phyloP scores from a whole-genome alignment of 2,329 filamentous ascomycete species.

The Curvularia hawaiiensis region DNA sequence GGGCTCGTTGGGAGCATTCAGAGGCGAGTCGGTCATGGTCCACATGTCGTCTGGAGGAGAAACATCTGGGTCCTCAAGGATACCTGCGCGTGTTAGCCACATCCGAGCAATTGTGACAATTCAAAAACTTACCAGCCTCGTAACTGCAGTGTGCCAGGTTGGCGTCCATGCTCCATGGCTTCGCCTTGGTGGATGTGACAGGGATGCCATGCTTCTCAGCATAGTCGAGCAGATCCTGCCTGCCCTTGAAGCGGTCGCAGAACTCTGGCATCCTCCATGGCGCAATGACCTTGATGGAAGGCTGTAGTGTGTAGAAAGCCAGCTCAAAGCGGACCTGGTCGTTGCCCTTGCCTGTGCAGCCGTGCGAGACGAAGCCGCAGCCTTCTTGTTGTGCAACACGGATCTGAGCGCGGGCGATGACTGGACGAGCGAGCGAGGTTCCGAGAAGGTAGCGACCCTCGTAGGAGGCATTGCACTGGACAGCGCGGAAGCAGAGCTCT shows the following conservation, averaged over 20 bases:
- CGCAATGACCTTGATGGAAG: slow-evolving; percentile 73
- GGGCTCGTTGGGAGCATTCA: slow-evolving; percentile 71
- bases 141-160: slow-evolving; percentile 80
- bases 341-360: slow-evolving; percentile 57
- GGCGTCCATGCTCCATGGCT: slow-evolving; percentile 61
- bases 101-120: accelerated
- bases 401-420: slow-evolving; percentile 72
- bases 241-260: slow-evolving; percentile 72
- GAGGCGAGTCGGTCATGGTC: slow-evolving; percentile 73
- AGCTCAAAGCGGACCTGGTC: slow-evolving; percentile 71
- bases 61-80: slow-evolving; percentile 68
- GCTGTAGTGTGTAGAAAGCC: slow-evolving; percentile 66
- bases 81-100: slow-evolving; percentile 40
- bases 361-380: slow-evolving; percentile 58
- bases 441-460: slow-evolving; percentile 62
- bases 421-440: slow-evolving; percentile 69
- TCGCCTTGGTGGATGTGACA: slow-evolving; percentile 73
- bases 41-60: slow-evolving; percentile 80
- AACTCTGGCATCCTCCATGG: slow-evolving; percentile 75
- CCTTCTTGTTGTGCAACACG: slow-evolving; percentile 66
- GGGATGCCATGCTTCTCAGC: slow-evolving; percentile 70
- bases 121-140: slow-evolving; percentile 64
- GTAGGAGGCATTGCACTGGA: slow-evolving; percentile 68
- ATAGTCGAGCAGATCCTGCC: slow-evolving; percentile 74
- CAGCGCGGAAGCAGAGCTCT: slow-evolving; percentile 78